Evolutionary conservation across 1,284 basidiomycete genomes (phyloP).

Genomic region (Trametes polyzona): DNA sequence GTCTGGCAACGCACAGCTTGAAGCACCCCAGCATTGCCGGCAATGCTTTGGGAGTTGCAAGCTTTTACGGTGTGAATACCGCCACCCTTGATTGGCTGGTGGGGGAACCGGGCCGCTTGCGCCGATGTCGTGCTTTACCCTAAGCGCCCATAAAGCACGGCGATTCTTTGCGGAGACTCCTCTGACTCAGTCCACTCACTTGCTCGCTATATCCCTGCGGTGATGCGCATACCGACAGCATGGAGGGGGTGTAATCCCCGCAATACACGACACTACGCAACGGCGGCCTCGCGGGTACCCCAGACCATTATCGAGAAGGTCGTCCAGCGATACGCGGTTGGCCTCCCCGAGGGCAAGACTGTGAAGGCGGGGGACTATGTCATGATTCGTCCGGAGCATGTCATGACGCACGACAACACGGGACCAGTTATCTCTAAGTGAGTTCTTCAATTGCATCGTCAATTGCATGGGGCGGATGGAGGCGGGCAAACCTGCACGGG

Average conservation of each 20-base stretch:
- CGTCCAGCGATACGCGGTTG: slow-evolving; percentile 96
- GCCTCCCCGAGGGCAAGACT: slow-evolving; percentile 72
- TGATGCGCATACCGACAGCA: slow-evolving; percentile 15
- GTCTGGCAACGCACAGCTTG: no score
- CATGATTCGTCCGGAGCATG: slow-evolving; percentile 96
- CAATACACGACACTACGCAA: slow-evolving; percentile 41
- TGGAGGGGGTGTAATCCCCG: not conserved
- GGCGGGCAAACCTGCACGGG: no score
- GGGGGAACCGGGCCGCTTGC: no score
- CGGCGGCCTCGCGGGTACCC: slow-evolving; percentile 46
- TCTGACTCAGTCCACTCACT: not conserved
- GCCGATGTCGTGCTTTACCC: no score
- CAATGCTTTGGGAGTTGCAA: no score
- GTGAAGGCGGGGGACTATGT: slow-evolving; percentile 98
- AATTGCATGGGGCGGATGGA: no score
- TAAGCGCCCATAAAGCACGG: no score
- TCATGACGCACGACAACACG: slow-evolving; percentile 98
- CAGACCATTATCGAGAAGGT: slow-evolving; percentile 98
- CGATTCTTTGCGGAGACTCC: no score
- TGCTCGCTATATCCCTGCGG: not conserved
- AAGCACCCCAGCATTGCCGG: no score
- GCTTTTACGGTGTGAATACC: no score
- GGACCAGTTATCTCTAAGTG: slow-evolving; percentile 97
- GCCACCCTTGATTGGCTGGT: no score
- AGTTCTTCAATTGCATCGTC: slow-evolving; percentile 34